phyloP scores from a whole-genome alignment of 1,284 basidiomycete species.

The Ustilago curta region DNA sequence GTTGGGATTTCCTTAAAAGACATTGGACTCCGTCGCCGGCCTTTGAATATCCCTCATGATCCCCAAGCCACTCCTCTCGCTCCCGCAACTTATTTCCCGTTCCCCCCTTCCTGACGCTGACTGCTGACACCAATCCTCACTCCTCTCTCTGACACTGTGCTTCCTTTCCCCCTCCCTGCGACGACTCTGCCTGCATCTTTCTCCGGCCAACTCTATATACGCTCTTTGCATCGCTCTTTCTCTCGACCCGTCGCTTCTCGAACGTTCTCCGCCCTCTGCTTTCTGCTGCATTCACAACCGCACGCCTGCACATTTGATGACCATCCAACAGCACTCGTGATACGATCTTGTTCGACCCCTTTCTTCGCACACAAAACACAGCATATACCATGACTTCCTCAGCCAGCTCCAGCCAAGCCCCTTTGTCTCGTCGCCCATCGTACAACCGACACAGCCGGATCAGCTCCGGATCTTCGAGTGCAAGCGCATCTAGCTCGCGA shows the following conservation, averaged over 20 bases:
- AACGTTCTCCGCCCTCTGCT: background rate
- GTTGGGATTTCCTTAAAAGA: constrained; percentile 24
- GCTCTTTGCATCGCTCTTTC: constrained; percentile 14
- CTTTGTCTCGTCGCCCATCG: constrained; percentile 38
- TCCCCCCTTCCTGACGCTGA: constrained; percentile 4
- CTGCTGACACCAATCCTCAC: constrained; percentile 19
- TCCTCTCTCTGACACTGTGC: constrained; percentile 3
- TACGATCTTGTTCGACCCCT: background rate
- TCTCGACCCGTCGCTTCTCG: constrained; percentile 2
- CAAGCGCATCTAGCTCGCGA: constrained; percentile 32
- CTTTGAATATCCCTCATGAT: constrained; percentile 11
- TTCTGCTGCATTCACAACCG: background rate
- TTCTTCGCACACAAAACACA: background rate
- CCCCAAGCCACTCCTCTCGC: constrained; percentile 33
- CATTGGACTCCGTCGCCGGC: background rate
- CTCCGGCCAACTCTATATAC: constrained; percentile 16
- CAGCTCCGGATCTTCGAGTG: constrained; percentile 38
- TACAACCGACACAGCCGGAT: constrained; percentile 32
- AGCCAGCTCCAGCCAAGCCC: constrained; percentile 26
- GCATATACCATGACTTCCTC: constrained; percentile 39
- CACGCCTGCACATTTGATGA: constrained; percentile 10
- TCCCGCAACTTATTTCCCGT: constrained; percentile 3
- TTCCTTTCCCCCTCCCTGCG: background rate
- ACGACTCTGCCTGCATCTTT: background rate
- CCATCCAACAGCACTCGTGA: constrained; percentile 20